A percentile compares a stretch with the other conserved stretches of the same genome.
These are phyloP conservation scores for Rhododendron henanense DNA, from an alignment of 148 eudicot species.

Conservation along the genomic window DNA sequence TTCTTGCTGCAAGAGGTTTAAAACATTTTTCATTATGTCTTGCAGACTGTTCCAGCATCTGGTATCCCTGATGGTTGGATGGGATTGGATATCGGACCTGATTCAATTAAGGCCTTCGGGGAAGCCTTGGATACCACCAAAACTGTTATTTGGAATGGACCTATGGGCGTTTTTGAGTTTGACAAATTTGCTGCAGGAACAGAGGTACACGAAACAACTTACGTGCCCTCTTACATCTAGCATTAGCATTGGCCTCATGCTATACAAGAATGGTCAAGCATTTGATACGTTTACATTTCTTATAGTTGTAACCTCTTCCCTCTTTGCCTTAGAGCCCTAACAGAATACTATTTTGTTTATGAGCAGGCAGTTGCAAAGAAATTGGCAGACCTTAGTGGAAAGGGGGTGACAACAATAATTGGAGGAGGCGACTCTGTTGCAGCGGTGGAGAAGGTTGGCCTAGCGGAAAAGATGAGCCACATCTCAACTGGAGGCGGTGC, in stretches of 20 bases:
- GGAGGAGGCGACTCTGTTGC: slow-evolving; percentile 96
- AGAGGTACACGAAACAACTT: slow-evolving; percentile 42
- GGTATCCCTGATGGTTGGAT: slow-evolving; percentile 94
- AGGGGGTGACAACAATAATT: slow-evolving; percentile 86
- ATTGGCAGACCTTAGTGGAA: slow-evolving; percentile 76
- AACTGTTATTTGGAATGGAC: slow-evolving; percentile 95
- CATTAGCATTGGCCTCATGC: not conserved
- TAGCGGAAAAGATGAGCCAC: slow-evolving; percentile 96
- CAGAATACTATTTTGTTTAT: not conserved
- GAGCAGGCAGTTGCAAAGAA: slow-evolving; percentile 72
- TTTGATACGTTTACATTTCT: not conserved
- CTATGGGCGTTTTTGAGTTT: slow-evolving; percentile 96
- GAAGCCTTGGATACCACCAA: slow-evolving; percentile 82
- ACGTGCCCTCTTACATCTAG: not conserved
- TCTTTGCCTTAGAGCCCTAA: no score
- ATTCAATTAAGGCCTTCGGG: slow-evolving; percentile 65
- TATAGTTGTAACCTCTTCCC: not conserved
- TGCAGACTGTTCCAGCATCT: slow-evolving; percentile 77
- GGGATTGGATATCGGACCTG: slow-evolving; percentile 97
- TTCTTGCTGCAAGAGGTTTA: not conserved
- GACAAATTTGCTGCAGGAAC: slow-evolving; percentile 91
- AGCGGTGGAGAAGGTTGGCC: slow-evolving; percentile 89
- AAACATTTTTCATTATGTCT: not conserved
- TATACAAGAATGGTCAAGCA: not conserved
- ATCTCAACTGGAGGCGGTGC: slow-evolving; percentile 98